phyloP scores from a whole-genome alignment of 805 yeast species.

The Candida silvatica region DNA sequence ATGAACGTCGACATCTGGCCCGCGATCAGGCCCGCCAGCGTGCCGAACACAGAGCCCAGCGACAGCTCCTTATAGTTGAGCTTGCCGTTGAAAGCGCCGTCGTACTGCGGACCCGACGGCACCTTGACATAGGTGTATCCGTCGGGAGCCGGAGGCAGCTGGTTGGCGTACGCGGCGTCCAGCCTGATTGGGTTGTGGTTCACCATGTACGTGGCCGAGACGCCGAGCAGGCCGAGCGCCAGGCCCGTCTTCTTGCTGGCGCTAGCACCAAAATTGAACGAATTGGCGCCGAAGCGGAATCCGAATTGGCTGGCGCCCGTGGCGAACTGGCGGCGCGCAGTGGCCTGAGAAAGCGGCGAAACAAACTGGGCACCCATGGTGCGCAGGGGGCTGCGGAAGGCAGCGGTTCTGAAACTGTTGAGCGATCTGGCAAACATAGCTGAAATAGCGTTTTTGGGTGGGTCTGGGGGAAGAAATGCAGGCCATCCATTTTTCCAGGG shows the following conservation, averaged over 20 bases:
- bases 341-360: no score
- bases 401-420: no score
- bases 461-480: no score
- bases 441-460: no score
- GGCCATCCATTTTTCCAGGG: no score
- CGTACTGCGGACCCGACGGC: slow-evolving; percentile 16
- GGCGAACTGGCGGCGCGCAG: no score
- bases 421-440: no score
- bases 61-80: slow-evolving; percentile 56
- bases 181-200: slow-evolving; percentile 12
- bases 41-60: slow-evolving; percentile 54
- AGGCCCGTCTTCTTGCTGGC: background rate
- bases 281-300: no score
- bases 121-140: slow-evolving; percentile 3
- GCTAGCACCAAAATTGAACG: no score
- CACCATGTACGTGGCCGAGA: slow-evolving; percentile 10
- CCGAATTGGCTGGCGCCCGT: no score
- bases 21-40: slow-evolving; percentile 47
- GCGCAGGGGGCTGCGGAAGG: no score
- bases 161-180: slow-evolving; percentile 10
- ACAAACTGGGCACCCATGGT: no score
- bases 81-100: slow-evolving; percentile 34
- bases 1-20: slow-evolving; percentile 52
- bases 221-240: slow-evolving; percentile 6
- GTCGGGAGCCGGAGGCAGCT: slow-evolving; percentile 1